Evolutionary conservation across 2,329 filamentous ascomycete genomes (phyloP).

Genomic region (Neoscytalidium dimidiatum): DNA sequence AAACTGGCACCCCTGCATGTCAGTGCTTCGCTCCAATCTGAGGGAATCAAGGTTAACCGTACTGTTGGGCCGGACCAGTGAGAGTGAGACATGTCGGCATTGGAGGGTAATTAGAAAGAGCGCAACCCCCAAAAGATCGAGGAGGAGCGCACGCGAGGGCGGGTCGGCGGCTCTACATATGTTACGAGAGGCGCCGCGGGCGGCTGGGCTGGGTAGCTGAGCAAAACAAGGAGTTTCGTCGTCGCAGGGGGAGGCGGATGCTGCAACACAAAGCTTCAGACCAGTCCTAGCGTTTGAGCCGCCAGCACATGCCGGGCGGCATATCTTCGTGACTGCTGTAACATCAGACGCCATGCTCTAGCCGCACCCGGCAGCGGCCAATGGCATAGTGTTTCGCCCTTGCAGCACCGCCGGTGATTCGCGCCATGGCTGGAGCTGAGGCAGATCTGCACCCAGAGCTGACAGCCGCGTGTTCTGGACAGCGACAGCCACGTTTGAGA

Average conservation of each 20-base stretch:
- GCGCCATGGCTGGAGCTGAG: not conserved
- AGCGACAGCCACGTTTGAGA: not conserved
- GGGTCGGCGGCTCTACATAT: not conserved
- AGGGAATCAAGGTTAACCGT: not conserved
- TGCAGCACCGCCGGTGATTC: not conserved
- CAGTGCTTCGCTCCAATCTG: not conserved
- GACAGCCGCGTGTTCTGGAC: not conserved
- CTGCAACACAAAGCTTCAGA: not conserved
- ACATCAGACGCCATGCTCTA: not conserved
- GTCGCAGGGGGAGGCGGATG: not conserved
- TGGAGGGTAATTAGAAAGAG: not conserved
- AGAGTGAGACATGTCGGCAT: not conserved
- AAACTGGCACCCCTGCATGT: not conserved
- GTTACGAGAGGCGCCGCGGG: not conserved
- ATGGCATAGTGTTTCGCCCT: not conserved
- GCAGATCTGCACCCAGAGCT: not conserved
- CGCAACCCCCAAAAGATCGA: not conserved
- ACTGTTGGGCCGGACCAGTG: not conserved
- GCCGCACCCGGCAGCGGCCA: not conserved
- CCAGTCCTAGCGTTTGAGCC: not conserved
- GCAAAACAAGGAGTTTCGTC: not conserved
- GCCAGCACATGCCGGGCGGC: not conserved
- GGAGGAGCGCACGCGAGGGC: no score
- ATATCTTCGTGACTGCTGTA: not conserved
- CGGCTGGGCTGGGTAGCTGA: not conserved